These are phyloP conservation scores for Chalara sp. DNA, from an alignment of 2,329 filamentous ascomycete genomes.

Conservation along the genomic window DNA sequence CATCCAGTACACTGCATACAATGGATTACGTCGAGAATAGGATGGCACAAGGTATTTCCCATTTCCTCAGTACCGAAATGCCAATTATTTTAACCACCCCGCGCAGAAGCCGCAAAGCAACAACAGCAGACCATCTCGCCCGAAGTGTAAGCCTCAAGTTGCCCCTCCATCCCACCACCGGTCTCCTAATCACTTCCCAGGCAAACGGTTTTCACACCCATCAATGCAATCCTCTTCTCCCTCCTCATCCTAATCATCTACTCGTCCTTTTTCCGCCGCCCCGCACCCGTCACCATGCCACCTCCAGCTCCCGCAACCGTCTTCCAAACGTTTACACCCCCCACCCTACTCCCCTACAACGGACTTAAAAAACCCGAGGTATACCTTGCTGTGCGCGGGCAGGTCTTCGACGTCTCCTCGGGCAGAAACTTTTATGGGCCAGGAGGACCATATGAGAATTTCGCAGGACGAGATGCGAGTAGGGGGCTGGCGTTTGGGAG, in stretches of 20 bases:
- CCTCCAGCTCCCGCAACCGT: conserved; percentile 50
- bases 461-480: conserved; percentile 86
- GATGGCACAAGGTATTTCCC: conserved; percentile 23
- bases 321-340: conserved; percentile 67
- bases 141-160: conserved; percentile 23
- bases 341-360: conserved; percentile 78
- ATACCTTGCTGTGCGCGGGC: conserved; percentile 85
- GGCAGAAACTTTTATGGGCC: conserved; percentile 95
- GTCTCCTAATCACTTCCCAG: conserved; percentile 2
- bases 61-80: not conserved
- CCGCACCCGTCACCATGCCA: conserved; percentile 38
- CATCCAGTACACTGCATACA: not conserved
- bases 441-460: conserved; percentile 91
- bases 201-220: conserved; percentile 39
- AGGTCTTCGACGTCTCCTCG: conserved; percentile 81
- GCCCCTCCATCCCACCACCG: not conserved
- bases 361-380: conserved; percentile 68
- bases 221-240: conserved; percentile 54
- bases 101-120: conserved; percentile 21
- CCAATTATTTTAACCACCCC: conserved; percentile 1
- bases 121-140: conserved; percentile 9
- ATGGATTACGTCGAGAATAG: conserved; percentile 31
- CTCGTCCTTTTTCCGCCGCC: conserved; percentile 38
- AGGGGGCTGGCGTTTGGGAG: conserved; percentile 83
- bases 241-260: conserved; percentile 54